phyloP scores from a whole-genome alignment of 2,329 filamentous ascomycete species.

The Cladosporium sp. region DNA sequence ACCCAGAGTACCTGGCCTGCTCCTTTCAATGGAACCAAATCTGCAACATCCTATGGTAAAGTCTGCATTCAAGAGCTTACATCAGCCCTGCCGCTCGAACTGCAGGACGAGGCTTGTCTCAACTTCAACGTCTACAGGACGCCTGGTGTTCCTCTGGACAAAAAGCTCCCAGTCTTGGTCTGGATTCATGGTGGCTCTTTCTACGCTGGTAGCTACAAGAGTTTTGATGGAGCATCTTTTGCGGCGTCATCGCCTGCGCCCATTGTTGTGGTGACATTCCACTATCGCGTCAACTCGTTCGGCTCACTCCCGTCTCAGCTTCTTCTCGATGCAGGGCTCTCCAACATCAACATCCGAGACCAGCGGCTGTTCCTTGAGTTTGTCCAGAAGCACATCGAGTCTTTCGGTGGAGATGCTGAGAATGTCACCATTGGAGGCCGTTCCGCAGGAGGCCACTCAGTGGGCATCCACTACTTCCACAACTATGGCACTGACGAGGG shows the following conservation, averaged over 20 bases:
- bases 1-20: neutral
- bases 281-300: conserved; percentile 54
- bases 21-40: neutral
- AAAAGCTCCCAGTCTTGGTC: conserved; percentile 55
- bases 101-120: conserved; percentile 55
- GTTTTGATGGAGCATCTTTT: conserved; percentile 62
- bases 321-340: conserved; percentile 44
- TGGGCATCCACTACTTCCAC: conserved; percentile 47
- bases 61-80: conserved; percentile 37
- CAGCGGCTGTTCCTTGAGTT: conserved; percentile 34
- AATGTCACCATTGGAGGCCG: conserved; percentile 81
- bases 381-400: conserved; percentile 44
- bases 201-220: conserved; percentile 41
- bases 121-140: conserved; percentile 60
- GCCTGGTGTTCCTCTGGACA: conserved; percentile 29
- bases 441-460: conserved; percentile 58
- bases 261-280: conserved; percentile 59
- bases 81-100: neutral
- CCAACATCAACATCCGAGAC: conserved; percentile 25
- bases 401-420: conserved; percentile 70
- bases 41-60: conserved; percentile 34
- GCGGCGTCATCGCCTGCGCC: conserved; percentile 54
- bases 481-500: conserved; percentile 53
- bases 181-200: conserved; percentile 67
- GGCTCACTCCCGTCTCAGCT: conserved; percentile 7